A percentile compares a stretch with the other conserved stretches of the same genome.
Evolutionary conservation across 2,329 filamentous ascomycete genomes (phyloP).

Genomic region (Fusarium duplospermum): DNA sequence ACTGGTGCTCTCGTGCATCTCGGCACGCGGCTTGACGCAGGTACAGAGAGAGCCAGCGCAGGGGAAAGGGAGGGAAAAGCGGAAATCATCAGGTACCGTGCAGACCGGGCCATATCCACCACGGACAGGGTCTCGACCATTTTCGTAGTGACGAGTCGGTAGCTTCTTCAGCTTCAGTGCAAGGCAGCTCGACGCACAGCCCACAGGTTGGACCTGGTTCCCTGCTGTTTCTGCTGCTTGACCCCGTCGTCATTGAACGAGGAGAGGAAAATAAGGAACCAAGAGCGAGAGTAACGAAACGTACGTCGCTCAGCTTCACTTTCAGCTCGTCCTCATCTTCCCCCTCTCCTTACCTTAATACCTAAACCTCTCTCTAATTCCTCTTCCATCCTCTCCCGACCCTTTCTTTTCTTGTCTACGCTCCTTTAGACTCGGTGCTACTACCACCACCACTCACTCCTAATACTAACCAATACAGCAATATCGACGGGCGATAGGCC

Average conservation of each 20-base stretch:
- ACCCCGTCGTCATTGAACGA: constrained; percentile 16
- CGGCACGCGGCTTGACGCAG: constrained; percentile 27
- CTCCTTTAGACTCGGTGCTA: constrained; percentile 1
- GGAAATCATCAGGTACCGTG: constrained; percentile 39
- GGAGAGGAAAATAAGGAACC: constrained; percentile 4
- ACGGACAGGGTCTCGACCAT: constrained; percentile 10
- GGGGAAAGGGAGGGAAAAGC: constrained; percentile 29
- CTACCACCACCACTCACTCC: background rate
- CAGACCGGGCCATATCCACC: constrained; percentile 27
- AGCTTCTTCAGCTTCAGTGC: constrained; percentile 12
- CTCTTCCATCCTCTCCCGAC: constrained; percentile 1
- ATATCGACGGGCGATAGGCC: constrained; percentile 34
- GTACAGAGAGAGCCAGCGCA: constrained; percentile 27
- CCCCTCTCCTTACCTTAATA: constrained; percentile 18
- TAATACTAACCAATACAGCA: constrained; percentile 36
- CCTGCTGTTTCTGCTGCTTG: constrained; percentile 10
- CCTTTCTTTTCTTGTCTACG: constrained; percentile 6
- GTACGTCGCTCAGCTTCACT: constrained; percentile 31
- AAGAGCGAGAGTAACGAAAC: constrained; percentile 4
- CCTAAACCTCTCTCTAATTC: constrained; percentile 14
- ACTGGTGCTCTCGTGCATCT: constrained; percentile 16
- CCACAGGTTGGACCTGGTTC: constrained; percentile 28
- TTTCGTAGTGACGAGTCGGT: background rate
- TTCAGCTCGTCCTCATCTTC: constrained; percentile 7
- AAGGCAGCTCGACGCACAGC: constrained; percentile 33